phyloP scores from a whole-genome alignment of 2,329 filamentous ascomycete genomes.

The Pseudogymnoascus sp. region DNA sequence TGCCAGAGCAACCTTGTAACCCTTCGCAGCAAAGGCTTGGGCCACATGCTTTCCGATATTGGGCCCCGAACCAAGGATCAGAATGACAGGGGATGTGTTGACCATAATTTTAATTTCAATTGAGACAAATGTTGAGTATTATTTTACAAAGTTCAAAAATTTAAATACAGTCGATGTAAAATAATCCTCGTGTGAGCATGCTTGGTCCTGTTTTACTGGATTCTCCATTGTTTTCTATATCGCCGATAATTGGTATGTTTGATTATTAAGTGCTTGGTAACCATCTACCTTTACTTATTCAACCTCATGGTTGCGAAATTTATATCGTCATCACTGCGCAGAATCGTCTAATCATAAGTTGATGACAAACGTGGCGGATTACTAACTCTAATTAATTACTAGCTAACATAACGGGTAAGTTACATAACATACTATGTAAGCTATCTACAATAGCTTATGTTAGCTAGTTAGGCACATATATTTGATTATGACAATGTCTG shows the following conservation, averaged over 20 bases:
- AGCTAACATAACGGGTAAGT: too few relatives aligned
- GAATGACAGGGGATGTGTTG: constrained; percentile 22
- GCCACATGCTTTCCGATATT: constrained; percentile 32
- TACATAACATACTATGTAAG: too few relatives aligned
- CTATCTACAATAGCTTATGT: too few relatives aligned
- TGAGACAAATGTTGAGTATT: background rate
- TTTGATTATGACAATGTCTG: too few relatives aligned
- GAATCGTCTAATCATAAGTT: background rate
- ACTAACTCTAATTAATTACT: too few relatives aligned
- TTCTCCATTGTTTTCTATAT: background rate
- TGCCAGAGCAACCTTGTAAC: constrained; percentile 35
- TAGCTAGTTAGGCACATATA: too few relatives aligned
- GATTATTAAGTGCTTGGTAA: too few relatives aligned
- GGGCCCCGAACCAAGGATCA: constrained; percentile 36
- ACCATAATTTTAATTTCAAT: background rate
- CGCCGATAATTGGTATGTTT: background rate
- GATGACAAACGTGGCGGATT: background rate
- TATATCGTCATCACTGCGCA: background rate
- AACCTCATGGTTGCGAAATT: background rate
- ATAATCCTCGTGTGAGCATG: too few relatives aligned
- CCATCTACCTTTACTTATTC: background rate
- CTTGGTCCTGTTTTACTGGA: background rate
- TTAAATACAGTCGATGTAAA: background rate
- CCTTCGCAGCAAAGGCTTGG: constrained; percentile 31
- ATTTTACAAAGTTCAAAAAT: background rate